Percentiles rank a stretch among this genome's conserved stretches.
Evolutionary conservation across 2,329 filamentous ascomycete species (phyloP).

Genomic region (Hypoxylon rubiginosum): DNA sequence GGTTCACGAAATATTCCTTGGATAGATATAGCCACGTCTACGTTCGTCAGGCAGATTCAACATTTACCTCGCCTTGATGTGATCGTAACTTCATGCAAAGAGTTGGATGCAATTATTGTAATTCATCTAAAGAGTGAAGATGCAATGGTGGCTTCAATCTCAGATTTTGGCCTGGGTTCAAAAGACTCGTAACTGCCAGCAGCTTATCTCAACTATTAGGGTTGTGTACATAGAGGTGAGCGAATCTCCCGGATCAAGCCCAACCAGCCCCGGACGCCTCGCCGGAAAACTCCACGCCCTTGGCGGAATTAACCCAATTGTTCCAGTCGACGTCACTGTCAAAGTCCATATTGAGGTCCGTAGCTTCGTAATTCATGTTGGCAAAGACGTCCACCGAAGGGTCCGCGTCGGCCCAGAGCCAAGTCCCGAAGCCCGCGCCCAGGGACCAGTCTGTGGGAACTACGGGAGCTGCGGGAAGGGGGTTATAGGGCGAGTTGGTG

Average conservation of each 20-base stretch:
- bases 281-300: conserved; percentile 47
- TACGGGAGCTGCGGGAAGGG: conserved; percentile 7
- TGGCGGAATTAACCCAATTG: conserved; percentile 54
- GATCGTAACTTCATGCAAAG: too few species aligned
- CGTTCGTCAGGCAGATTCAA: too few species aligned
- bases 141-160: too few species aligned
- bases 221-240: too few species aligned
- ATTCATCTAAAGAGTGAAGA: too few species aligned
- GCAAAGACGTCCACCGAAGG: conserved; percentile 45
- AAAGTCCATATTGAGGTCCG: conserved; percentile 50
- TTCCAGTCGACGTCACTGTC: conserved; percentile 54
- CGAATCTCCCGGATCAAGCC: conserved; percentile 1
- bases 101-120: too few species aligned
- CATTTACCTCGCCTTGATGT: too few species aligned
- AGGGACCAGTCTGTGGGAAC: conserved; percentile 11
- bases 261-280: conserved; percentile 6
- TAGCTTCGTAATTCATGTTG: conserved; percentile 34
- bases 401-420: conserved; percentile 54
- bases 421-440: conserved; percentile 45
- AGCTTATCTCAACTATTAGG: neutral
- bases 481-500: conserved; percentile 3
- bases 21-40: too few species aligned
- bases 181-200: too few species aligned
- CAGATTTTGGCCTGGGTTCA: too few species aligned
- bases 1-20: too few species aligned